Base-by-base conservation (phyloP, 208 protist species). In the Trypanosoma caninum region DNA sequence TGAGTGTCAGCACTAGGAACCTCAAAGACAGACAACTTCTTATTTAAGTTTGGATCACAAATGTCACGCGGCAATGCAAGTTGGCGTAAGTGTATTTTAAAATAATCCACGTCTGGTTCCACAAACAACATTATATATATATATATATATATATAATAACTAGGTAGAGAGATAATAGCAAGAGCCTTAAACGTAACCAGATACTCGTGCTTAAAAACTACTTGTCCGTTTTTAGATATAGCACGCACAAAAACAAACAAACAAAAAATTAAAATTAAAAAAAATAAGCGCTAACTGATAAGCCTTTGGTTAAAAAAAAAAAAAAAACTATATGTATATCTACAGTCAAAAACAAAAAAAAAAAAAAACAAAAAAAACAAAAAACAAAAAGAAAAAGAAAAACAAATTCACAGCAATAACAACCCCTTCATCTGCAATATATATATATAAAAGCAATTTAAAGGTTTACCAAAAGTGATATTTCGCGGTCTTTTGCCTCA, bases 31-130 rank as follows among this genome's bases (percentile, higher is more conserved):
- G 20, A n/a, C 4, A 38, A 61, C 8, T 20, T 50, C 28, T 55
- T 31, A 4, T 34, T 1, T 38, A 33, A 51, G 37, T 8, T 44
- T 11, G 18, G 42, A 5, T 46, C 27, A 42, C 63, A 61, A 5
- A 90, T 58, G 13, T 40, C 55, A 20, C 9, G 33, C 10, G 83
- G 80, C 6, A 90, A 44, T 13, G 68, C 61, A 20, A 90, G 23
- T 22, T 70, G 52, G 20, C 63, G 60, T 42, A 90, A 59, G n/a
- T 69, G 67, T 37, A 90, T 62, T 42, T 67, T 72, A 45, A 90
- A 80, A 64, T 65, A 87, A 55, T 87, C 79, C 9, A 90, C 68
- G 16, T 90, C 83, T 6, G 83, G 79, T 47, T 90, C 83, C 8
- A 80, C 25, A 48, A 80, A 87, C 11, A 90, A 14, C 83, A 90